phyloP scores from a whole-genome alignment of 345 rosid genomes.

The Eucalyptus sp. region DNA sequence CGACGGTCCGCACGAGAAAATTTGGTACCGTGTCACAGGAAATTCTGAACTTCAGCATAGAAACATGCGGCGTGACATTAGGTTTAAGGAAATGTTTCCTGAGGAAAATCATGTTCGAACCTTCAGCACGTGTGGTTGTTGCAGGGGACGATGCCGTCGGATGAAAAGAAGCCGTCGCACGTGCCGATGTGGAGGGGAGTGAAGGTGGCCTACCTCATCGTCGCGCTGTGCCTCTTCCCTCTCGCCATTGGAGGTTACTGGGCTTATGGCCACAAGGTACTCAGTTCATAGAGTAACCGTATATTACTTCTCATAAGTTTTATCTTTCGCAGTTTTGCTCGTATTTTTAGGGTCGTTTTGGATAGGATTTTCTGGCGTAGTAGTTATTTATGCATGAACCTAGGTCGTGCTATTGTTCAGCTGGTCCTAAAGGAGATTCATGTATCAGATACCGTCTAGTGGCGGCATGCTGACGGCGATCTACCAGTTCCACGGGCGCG shows the following conservation, averaged over 20 bases:
- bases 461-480: conserved; percentile 10
- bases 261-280: conserved; percentile 10
- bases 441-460: conserved; percentile 1
- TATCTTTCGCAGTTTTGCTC: not conserved
- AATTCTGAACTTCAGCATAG: not conserved
- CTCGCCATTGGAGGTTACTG: conserved; percentile 8
- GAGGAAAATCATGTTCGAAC: not conserved
- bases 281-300: not conserved
- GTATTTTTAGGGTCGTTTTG: not conserved
- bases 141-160: conserved; percentile 7
- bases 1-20: not conserved
- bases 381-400: not conserved
- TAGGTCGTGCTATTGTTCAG: not conserved
- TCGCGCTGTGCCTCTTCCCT: conserved; percentile 4
- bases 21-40: not conserved
- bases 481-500: conserved; percentile 3
- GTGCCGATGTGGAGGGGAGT: conserved; percentile 13
- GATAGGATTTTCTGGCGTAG: not conserved
- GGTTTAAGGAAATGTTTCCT: not conserved
- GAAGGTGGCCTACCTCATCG: conserved; percentile 1
- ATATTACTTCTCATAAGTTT: not conserved
- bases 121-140: not conserved
- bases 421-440: not conserved
- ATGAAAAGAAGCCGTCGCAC: conserved; percentile 4
- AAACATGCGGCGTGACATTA: not conserved